phyloP scores from a whole-genome alignment of 129 eudicot species.

The Pittosporum tobira region DNA sequence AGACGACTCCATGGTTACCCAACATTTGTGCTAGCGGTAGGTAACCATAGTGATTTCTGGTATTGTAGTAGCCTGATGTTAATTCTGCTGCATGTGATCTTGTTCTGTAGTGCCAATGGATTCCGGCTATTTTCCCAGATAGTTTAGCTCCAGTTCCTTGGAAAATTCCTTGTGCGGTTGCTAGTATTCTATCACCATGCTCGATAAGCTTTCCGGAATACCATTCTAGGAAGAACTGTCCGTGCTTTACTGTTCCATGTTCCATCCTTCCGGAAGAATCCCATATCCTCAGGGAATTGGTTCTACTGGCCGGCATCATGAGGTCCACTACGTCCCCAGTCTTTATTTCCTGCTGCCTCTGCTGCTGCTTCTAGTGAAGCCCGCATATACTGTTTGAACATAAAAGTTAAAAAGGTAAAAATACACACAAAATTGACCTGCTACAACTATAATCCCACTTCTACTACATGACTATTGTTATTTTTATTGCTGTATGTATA shows the following conservation, averaged over 20 bases:
- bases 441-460: background rate
- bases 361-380: constrained; percentile 88
- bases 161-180: constrained; percentile 60
- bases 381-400: constrained; percentile 67
- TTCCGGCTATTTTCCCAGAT: constrained; percentile 88
- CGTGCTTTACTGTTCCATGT: constrained; percentile 83
- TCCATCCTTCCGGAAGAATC: constrained; percentile 63
- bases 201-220: constrained; percentile 72
- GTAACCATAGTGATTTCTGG: constrained; percentile 60
- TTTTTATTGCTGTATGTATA: background rate
- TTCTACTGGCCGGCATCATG: constrained; percentile 81
- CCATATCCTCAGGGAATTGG: constrained; percentile 88
- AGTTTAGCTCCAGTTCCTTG: constrained; percentile 66
- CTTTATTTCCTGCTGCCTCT: constrained; percentile 46
- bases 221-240: constrained; percentile 82
- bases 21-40: constrained; percentile 69
- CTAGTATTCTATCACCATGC: constrained; percentile 71
- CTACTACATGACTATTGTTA: background rate
- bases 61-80: constrained; percentile 91
- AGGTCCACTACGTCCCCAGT: constrained; percentile 85
- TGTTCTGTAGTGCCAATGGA: constrained; percentile 91
- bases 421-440: background rate
- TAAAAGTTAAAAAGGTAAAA: background rate
- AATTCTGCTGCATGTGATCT: constrained; percentile 92
- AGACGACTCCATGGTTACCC: constrained; percentile 53